Evolutionary conservation across 306 rosid species (phyloP).

Genomic region (Astragalus glycyphyllos): DNA sequence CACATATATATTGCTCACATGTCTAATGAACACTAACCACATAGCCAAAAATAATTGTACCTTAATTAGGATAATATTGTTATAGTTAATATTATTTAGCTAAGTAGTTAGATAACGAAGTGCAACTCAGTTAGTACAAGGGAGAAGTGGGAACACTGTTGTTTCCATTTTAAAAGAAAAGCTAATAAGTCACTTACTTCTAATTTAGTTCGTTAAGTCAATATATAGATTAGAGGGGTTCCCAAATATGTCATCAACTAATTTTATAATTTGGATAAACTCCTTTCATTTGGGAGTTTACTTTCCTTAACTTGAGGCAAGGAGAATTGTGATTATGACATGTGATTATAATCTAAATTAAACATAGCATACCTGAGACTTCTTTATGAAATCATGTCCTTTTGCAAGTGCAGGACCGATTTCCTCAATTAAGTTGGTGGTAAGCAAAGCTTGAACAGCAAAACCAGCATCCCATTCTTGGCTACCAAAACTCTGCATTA

Average conservation of each 20-base stretch:
- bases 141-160: too few species aligned
- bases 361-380: constrained; percentile 60
- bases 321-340: not conserved
- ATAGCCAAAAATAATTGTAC: not conserved
- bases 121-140: too few species aligned
- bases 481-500: constrained; percentile 69
- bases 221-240: not conserved
- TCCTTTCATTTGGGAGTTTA: not conserved
- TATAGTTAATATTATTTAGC: not conserved
- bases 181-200: not conserved
- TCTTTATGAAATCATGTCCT: constrained; percentile 70
- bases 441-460: constrained; percentile 71
- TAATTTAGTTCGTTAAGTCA: not conserved
- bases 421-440: constrained; percentile 57
- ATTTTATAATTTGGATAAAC: not conserved
- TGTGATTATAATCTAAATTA: not conserved
- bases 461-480: constrained; percentile 76
- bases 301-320: constrained; percentile 6
- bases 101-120: not conserved
- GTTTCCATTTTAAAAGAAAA: too few species aligned
- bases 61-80: not conserved
- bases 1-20: not conserved
- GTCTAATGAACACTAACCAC: not conserved
- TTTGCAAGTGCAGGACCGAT: constrained; percentile 54
- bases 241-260: not conserved